Conservation (phyloP, 2,329 filamentous ascomycete species). For the Colletotrichum eleusines region DNA sequence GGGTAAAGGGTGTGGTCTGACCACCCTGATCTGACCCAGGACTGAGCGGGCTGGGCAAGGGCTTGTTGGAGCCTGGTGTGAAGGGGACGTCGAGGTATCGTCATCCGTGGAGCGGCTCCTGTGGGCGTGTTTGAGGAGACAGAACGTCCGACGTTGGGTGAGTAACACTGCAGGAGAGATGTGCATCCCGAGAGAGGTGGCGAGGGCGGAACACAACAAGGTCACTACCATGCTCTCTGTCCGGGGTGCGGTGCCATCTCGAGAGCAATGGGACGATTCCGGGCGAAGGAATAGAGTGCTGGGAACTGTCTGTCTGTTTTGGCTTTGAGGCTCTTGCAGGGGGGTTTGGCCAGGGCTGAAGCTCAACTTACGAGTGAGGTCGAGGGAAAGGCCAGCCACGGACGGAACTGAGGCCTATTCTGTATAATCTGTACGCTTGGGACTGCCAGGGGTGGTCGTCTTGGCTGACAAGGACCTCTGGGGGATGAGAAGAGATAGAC, state of each 20-base stretch:
- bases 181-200: not conserved
- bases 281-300: conserved; percentile 27
- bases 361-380: not conserved
- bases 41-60: conserved; percentile 22
- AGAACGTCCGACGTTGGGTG: not conserved
- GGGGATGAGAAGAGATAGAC: conserved; percentile 17
- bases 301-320: conserved; percentile 31
- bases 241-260: conserved; percentile 24
- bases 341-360: conserved; percentile 34
- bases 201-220: conserved; percentile 7
- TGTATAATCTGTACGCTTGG: conserved; percentile 10
- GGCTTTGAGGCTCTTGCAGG: conserved; percentile 40
- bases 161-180: conserved; percentile 1
- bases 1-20: conserved; percentile 8
- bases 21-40: conserved; percentile 6
- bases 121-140: not conserved
- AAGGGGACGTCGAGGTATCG: conserved; percentile 7
- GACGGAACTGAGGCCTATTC: conserved; percentile 19
- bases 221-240: conserved; percentile 1
- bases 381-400: not conserved
- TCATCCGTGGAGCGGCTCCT: conserved; percentile 11
- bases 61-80: conserved; percentile 29
- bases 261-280: conserved; percentile 26
- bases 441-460: conserved; percentile 19
- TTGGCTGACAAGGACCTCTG: conserved; percentile 11